Base-by-base conservation (phyloP, 2,329 filamentous ascomycete genomes). In the Colletotrichum cordylinicola region DNA sequence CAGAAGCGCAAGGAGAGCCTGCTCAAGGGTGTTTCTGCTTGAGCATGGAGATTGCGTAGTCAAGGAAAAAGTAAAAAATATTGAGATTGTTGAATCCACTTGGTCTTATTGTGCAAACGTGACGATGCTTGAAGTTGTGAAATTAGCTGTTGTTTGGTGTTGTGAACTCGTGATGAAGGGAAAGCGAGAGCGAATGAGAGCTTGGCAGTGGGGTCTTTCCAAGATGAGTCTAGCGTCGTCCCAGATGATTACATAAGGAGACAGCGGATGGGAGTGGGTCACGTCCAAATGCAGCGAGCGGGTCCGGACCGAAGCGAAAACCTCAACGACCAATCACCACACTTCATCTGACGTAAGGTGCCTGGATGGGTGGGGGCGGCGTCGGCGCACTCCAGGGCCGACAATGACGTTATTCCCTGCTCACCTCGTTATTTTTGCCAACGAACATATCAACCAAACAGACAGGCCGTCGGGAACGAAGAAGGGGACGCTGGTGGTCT, bases 1-100 rank as follows among this genome's bases (percentile, higher is more conserved):
- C 79, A 84, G 79, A 83, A 84, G 77, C 79, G 79, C n/a, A 84
- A 84, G 78, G 81, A 81, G 12, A 35, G 67, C 10, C 16, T 75
- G 0, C 35, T 74, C 24, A 74, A 64, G 24, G 62, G 62, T 0
- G 31, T 64, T 1, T 61, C 58, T 8, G 18, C 33, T 9, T 64
- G n/a, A 37, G n/a, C 1, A 12, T 8, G 8, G 4, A 2, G 6
- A 2, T 0, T 61, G 2, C 10, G 9, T 33, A 61, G 18, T n/a
- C 56, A 21, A 4, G 1, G 8, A 5, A 37, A 37, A 24, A 62
- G 10, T 8, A 24, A 60, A 29, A n/a, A 31, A 0, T n/a, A n/a
- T 2, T 60, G 16, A 33, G 18, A 48, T 48, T 61, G 58, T 35
- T 13, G 8, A 64, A 18, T 24, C 60, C 31, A 64, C 60, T 27